Evolutionary conservation across 805 yeast genomes (phyloP).

Genomic region (Saccharomyces mikatae): DNA sequence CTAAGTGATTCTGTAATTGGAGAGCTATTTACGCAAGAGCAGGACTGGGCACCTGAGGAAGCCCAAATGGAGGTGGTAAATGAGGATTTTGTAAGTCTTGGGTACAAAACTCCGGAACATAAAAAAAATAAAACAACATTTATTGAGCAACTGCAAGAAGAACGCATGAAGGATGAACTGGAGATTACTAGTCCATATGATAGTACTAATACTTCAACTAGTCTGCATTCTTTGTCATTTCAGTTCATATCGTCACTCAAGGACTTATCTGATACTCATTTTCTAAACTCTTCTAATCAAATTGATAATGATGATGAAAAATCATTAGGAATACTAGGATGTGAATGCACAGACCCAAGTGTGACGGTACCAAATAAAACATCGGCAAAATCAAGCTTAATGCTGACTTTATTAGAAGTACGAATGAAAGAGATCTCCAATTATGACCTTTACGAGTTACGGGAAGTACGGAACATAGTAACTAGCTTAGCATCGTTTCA

Average conservation of each 20-base stretch:
- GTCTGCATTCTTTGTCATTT: neutral
- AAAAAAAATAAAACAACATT: constrained; percentile 4
- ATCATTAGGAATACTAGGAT: neutral
- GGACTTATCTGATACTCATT: neutral
- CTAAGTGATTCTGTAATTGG: constrained; percentile 14
- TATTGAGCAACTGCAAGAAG: constrained; percentile 16
- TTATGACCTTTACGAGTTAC: neutral
- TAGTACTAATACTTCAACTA: neutral
- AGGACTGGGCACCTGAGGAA: constrained; percentile 1
- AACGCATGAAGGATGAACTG: constrained; percentile 11
- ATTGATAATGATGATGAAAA: neutral
- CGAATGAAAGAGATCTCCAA: neutral
- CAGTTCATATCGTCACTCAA: neutral
- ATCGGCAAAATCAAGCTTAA: neutral
- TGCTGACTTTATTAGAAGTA: neutral
- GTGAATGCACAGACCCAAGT: neutral
- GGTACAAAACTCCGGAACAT: neutral
- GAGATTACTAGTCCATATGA: constrained; percentile 16
- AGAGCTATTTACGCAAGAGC: constrained; percentile 5
- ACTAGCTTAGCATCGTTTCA: neutral
- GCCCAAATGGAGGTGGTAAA: constrained; percentile 3
- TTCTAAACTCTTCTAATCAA: neutral
- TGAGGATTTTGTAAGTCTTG: neutral
- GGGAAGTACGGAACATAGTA: neutral
- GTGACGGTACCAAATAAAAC: neutral